Conservation (phyloP, 176 grass and related monocot species). For the Microstegium vimineum region DNA sequence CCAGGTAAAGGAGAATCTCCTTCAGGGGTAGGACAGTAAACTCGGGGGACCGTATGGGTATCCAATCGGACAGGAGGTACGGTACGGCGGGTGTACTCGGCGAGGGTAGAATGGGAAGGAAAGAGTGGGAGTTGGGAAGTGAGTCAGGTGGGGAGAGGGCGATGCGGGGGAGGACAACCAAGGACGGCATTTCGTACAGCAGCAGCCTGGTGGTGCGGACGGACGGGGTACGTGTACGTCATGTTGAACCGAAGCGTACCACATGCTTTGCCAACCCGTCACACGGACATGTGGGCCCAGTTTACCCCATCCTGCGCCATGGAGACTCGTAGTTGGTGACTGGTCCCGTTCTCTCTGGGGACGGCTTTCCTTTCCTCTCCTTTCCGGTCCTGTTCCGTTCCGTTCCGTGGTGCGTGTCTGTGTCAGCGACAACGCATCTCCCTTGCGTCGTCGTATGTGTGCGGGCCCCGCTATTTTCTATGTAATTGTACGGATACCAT, state of each 20-base stretch:
- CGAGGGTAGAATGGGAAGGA: neutral
- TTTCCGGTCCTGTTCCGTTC: neutral
- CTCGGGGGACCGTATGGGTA: neutral
- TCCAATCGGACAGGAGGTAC: neutral
- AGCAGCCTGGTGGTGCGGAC: slow-evolving; percentile 46
- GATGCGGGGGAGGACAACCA: slow-evolving; percentile 30
- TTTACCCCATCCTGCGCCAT: too few relatives aligned
- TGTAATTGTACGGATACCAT: too few relatives aligned
- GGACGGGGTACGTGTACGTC: too few relatives aligned
- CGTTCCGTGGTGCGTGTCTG: neutral
- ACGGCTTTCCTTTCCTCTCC: neutral
- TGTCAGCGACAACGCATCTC: neutral
- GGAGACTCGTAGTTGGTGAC: neutral
- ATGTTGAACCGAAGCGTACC: neutral
- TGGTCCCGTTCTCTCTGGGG: slow-evolving; percentile 23
- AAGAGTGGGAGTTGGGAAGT: neutral
- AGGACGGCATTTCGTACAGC: slow-evolving; percentile 51
- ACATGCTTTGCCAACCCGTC: fast-evolving
- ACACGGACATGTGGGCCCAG: neutral
- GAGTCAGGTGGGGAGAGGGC: slow-evolving; percentile 11
- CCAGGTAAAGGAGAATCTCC: fast-evolving
- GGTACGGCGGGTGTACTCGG: slow-evolving; percentile 19
- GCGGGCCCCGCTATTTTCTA: too few relatives aligned
- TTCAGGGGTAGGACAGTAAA: neutral
- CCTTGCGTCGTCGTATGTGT: neutral